These are phyloP conservation scores for Bassia scoparia DNA, from an alignment of 148 eudicot species.

Conservation along the genomic window DNA sequence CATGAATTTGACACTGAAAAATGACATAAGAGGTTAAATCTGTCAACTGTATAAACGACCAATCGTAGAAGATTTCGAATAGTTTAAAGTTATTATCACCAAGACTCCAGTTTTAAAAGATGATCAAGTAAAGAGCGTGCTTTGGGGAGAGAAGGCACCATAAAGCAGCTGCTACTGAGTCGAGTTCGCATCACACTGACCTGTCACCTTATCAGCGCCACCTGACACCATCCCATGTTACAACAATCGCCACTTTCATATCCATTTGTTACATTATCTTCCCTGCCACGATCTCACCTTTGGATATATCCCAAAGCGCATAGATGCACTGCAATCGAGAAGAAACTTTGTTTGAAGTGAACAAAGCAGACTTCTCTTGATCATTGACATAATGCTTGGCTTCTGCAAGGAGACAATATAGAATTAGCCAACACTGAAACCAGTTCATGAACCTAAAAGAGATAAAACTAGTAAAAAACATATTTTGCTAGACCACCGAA, in stretches of 20 bases:
- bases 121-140: too few species aligned
- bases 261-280: too few species aligned
- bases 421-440: not conserved
- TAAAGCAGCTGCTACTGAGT: too few species aligned
- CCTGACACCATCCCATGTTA: too few species aligned
- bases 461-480: not conserved
- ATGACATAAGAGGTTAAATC: conserved; percentile 27
- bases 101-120: too few species aligned
- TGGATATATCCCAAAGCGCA: not conserved
- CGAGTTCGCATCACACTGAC: too few species aligned
- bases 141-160: too few species aligned
- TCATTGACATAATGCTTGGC: not conserved
- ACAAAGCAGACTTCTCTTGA: conserved; percentile 8
- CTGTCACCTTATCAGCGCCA: too few species aligned
- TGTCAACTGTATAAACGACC: conserved; percentile 15
- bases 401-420: too few species aligned
- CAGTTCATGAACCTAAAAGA: not conserved
- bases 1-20: too few species aligned
- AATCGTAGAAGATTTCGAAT: conserved; percentile 21
- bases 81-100: too few species aligned
- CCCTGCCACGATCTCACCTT: conserved; percentile 18
- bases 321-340: not conserved
- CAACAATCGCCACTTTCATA: too few species aligned
- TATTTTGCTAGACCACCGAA: not conserved
- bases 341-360: not conserved